Base-by-base conservation (phyloP, 192 early-diverging fungal genomes). In the Coemansia sp. region DNA sequence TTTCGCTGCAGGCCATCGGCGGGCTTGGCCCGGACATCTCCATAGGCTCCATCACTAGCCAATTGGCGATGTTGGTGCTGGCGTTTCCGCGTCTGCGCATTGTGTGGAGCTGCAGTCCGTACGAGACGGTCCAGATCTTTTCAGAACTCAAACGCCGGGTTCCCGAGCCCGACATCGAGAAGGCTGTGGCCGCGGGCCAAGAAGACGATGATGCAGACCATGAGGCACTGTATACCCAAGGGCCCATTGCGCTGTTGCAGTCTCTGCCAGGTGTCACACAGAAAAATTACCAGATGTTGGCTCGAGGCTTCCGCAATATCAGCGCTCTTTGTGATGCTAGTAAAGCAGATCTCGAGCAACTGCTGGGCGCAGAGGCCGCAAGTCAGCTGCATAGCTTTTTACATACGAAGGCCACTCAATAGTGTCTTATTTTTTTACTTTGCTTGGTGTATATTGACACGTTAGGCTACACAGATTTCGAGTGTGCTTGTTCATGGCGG, bases 61-160 rank as follows among this genome's bases (percentile, higher is more conserved):
- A 93, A 66, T 74, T 94, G 3, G 80, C 86, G 0, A 69, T 98
- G 38, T 74, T 98, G 25, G 85, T 85, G 5, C 61, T 98, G 32
- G 78, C 89, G 22, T 97, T 98, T 64, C 93, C 94, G 2, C 91
- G 90, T 3, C 61, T 98, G 61, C 74, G 86, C 54, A 81, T 94
- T 10, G 82, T 98, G 22, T 98, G 97, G 97, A 92, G 90, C 34
- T 78, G 86, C 22, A 93, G 89, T 69, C 90, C 92, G 3, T 77
- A 88, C 57, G 92, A 89, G 27, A 96, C 94, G 0, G 93, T 92
- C 5, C 84, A 86, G 28, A 92, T 98, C 44, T 96, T 98, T 68
- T 83, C 89, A 44, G 93, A 97, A 72, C 81, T 98, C 55, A 97
- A 98, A 82, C 85, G 84, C 64, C 60, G 74, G 71, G 84, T 89